Evolutionary conservation across 2,329 filamentous ascomycete genomes (phyloP).

Genomic region (Tolypocladium nubicola): DNA sequence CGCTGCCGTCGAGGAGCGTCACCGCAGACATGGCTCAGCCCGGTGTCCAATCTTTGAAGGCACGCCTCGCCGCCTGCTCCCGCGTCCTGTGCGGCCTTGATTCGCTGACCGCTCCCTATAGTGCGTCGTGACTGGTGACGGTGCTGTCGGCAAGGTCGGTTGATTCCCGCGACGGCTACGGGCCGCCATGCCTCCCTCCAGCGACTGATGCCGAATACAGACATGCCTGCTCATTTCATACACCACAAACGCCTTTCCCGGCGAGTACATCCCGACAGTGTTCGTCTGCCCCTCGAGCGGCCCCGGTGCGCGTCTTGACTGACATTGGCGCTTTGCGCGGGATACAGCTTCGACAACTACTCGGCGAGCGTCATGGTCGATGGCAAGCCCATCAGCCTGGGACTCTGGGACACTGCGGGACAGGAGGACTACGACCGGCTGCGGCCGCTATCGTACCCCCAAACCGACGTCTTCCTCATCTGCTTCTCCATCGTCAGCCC

Average conservation of each 20-base stretch:
- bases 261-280: conserved; percentile 99
- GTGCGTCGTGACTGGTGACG: conserved; percentile 98
- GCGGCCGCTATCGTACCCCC: conserved; percentile 89
- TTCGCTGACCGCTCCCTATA: conserved; percentile 29
- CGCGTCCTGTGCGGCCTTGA: neutral
- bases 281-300: conserved; percentile 34
- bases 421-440: conserved; percentile 98
- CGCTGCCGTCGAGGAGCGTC: neutral
- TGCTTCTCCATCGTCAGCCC: conserved; percentile 98
- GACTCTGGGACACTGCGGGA: conserved; percentile 96
- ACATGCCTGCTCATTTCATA: conserved; percentile 99
- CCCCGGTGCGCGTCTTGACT: conserved; percentile 3
- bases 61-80: conserved; percentile 26
- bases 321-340: neutral
- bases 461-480: conserved; percentile 97
- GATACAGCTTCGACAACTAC: conserved; percentile 87
- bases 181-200: neutral
- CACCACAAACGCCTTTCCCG: conserved; percentile 98
- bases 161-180: neutral
- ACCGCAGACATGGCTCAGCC: conserved; percentile 57
- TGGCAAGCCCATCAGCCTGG: conserved; percentile 92
- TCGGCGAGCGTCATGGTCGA: conserved; percentile 98
- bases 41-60: conserved; percentile 83
- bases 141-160: conserved; percentile 91
- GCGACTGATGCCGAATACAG: conserved; percentile 36